A percentile compares a stretch with the other conserved stretches of the same genome.
Evolutionary conservation across 2,329 filamentous ascomycete genomes (phyloP).

Genomic region (Xylaria sp.): DNA sequence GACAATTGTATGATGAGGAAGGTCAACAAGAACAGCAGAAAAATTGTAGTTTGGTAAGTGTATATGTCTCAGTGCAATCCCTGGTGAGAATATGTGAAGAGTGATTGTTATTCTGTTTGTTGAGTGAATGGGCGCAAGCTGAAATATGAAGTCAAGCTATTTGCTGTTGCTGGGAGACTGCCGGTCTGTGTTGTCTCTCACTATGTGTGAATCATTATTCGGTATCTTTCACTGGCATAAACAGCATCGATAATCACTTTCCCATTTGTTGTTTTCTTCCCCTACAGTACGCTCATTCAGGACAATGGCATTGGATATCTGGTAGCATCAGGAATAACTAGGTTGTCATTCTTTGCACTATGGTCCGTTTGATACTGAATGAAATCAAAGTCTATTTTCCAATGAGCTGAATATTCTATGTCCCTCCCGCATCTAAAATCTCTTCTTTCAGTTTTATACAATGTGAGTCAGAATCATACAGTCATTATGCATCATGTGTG

Average conservation of each 20-base stretch:
- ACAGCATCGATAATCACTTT: neutral
- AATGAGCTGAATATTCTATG: conserved; percentile 12
- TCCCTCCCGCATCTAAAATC: neutral
- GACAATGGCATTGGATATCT: neutral
- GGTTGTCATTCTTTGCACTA: neutral
- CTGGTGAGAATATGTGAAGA: neutral
- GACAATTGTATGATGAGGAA: neutral
- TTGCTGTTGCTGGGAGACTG: neutral
- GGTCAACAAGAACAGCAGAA: too few relatives aligned
- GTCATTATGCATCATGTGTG: conserved; percentile 7
- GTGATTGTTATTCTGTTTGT: neutral
- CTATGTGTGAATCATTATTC: neutral
- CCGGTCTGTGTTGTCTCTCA: neutral
- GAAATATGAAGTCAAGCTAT: neutral
- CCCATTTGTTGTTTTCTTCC: neutral
- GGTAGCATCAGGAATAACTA: neutral
- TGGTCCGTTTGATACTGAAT: neutral
- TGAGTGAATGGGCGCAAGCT: neutral
- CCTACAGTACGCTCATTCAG: neutral
- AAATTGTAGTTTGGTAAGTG: neutral
- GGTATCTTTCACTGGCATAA: neutral
- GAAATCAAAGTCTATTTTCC: conserved; percentile 9
- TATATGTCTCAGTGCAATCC: neutral
- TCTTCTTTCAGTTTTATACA: neutral
- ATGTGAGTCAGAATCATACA: conserved; percentile 8